These are phyloP conservation scores for Liriodendron chinense DNA, from an alignment of 164 flowering plant species.

Conservation along the genomic window DNA sequence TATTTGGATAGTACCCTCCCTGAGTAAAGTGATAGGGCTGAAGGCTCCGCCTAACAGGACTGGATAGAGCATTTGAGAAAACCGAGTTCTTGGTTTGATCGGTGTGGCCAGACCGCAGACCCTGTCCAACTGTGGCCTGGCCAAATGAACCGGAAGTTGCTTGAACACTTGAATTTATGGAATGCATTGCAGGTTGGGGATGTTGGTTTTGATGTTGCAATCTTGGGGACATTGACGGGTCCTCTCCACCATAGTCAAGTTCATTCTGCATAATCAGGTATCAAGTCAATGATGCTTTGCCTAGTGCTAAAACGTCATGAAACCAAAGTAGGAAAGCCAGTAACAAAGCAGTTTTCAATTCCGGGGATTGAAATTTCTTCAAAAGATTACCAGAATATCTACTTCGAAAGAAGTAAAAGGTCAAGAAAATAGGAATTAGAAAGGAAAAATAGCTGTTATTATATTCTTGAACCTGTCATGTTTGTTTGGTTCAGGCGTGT, in stretches of 20 bases:
- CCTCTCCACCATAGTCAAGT: conserved; percentile 57
- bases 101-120: conserved; percentile 35
- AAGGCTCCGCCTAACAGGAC: conserved; percentile 56
- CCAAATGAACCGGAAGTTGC: conserved; percentile 51
- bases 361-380: no score
- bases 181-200: conserved; percentile 29
- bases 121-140: conserved; percentile 26
- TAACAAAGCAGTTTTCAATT: no score
- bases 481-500: no score
- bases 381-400: no score
- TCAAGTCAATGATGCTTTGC: no score
- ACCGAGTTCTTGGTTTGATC: conserved; percentile 60
- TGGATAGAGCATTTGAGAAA: conserved; percentile 63
- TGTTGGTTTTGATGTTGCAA: conserved; percentile 37
- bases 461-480: no score
- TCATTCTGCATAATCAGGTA: conserved; percentile 44
- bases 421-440: no score
- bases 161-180: conserved; percentile 29
- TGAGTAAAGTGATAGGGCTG: conserved; percentile 48
- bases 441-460: no score
- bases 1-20: conserved; percentile 39
- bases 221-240: conserved; percentile 56
- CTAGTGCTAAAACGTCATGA: background rate
- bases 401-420: no score
- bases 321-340: background rate